phyloP scores from a whole-genome alignment of 495 filamentous ascomycete genomes.

The Pyronema domesticum region DNA sequence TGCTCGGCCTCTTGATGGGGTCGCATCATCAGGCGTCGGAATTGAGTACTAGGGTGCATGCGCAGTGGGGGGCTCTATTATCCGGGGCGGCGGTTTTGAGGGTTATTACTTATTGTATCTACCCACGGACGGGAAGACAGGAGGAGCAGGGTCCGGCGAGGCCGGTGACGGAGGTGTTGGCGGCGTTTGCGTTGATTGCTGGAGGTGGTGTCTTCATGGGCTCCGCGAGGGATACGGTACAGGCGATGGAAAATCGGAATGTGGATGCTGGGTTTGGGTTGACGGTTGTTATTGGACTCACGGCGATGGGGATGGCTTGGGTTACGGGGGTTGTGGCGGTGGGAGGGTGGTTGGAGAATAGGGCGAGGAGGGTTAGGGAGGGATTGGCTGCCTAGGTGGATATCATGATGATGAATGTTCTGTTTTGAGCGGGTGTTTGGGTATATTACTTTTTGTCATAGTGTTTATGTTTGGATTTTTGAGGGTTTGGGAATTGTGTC shows the following conservation, averaged over 20 bases:
- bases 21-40: slow-evolving; percentile 72
- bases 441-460: too few relatives aligned
- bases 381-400: too few relatives aligned
- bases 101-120: slow-evolving; percentile 57
- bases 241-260: slow-evolving; percentile 56
- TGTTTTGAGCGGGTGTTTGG: too few relatives aligned
- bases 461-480: too few relatives aligned
- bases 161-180: slow-evolving; percentile 77
- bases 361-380: too few relatives aligned
- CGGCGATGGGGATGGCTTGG: slow-evolving; percentile 74
- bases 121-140: too few relatives aligned
- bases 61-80: slow-evolving; percentile 81
- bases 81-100: slow-evolving; percentile 64
- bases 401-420: too few relatives aligned
- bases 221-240: slow-evolving; percentile 57
- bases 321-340: slow-evolving; percentile 43
- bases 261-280: slow-evolving; percentile 85
- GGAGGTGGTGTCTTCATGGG: slow-evolving; percentile 89
- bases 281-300: slow-evolving; percentile 71
- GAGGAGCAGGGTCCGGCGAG: slow-evolving; percentile 61
- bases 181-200: slow-evolving; percentile 69
- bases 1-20: slow-evolving; percentile 87
- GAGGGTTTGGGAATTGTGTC: too few relatives aligned
- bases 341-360: neutral
- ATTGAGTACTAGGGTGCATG: slow-evolving; percentile 82